Evolutionary conservation across 805 yeast species (phyloP).

Genomic region (Candida schatavii): DNA sequence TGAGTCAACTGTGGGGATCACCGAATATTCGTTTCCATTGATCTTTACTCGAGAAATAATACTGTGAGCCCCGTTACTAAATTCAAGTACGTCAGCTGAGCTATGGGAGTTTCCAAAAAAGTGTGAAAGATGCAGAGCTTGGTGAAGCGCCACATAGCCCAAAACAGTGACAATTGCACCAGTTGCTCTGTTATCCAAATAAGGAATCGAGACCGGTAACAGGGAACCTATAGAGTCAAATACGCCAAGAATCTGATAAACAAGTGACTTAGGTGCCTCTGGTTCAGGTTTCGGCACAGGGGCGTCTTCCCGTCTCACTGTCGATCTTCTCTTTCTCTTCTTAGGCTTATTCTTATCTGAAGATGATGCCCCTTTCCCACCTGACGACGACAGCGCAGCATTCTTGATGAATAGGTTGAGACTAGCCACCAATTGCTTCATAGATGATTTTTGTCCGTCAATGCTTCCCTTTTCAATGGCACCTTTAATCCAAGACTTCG

Average conservation of each 20-base stretch:
- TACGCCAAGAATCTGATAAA: conserved; percentile 18
- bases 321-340: conserved; percentile 11
- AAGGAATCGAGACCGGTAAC: conserved; percentile 25
- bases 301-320: conserved; percentile 13
- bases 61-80: conserved; percentile 11
- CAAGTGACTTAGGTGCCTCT: conserved; percentile 11
- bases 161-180: conserved; percentile 19
- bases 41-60: conserved; percentile 19
- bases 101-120: conserved; percentile 10
- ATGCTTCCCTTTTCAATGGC: conserved; percentile 74
- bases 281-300: conserved; percentile 9
- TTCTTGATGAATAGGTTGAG: conserved; percentile 36
- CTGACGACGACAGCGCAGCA: conserved; percentile 11
- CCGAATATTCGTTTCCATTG: conserved; percentile 34
- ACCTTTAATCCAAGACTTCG: conserved; percentile 74
- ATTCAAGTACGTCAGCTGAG: conserved; percentile 17
- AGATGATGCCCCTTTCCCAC: conserved; percentile 8
- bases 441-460: conserved; percentile 66
- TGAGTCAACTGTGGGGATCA: conserved; percentile 40
- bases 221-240: conserved; percentile 22
- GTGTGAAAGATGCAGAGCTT: conserved; percentile 3
- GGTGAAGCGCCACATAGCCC: conserved; percentile 9
- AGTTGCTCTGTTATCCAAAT: conserved; percentile 17
- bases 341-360: conserved; percentile 11
- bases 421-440: conserved; percentile 47